A percentile compares a stretch with the other conserved stretches of the same genome.
Conservation (phyloP, 257 asterid species). For the Anisodus tanguticus region DNA sequence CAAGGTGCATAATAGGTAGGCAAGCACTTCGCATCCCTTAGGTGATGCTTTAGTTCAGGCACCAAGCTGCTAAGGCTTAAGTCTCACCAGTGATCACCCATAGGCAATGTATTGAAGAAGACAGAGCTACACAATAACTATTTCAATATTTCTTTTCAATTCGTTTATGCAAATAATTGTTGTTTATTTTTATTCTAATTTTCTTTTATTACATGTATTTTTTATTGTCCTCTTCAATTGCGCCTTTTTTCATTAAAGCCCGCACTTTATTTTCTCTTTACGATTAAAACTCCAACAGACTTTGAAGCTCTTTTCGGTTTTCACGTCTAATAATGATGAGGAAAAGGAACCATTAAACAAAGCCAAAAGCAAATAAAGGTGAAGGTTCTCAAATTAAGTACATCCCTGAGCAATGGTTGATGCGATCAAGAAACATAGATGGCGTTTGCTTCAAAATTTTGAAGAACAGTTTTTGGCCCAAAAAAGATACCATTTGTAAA, state of each 20-base stretch:
- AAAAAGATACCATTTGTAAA: background rate
- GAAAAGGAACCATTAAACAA: constrained; percentile 13
- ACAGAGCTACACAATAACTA: background rate
- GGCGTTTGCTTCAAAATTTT: background rate
- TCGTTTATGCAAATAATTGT: background rate
- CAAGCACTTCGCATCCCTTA: background rate
- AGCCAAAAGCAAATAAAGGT: constrained; percentile 5
- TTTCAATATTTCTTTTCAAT: constrained; percentile 1
- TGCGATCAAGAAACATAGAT: constrained; percentile 1
- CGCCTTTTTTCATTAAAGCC: background rate
- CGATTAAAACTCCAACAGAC: background rate
- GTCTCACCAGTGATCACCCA: background rate
- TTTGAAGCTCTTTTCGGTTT: background rate
- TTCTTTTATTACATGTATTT: constrained; percentile 1
- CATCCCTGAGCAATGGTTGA: background rate
- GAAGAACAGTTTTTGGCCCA: background rate
- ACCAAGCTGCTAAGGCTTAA: background rate
- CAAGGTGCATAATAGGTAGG: background rate
- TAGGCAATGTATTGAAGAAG: constrained; percentile 1
- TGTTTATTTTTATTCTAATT: constrained; percentile 2
- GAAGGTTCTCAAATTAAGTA: constrained; percentile 3
- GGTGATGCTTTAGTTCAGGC: background rate
- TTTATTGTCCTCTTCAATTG: background rate
- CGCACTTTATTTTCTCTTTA: background rate
- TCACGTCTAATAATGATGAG: background rate